Percentiles rank a stretch among this genome's conserved stretches.
Evolutionary conservation across 306 rosid genomes (phyloP).

Genomic region (Cucurbita pepo): DNA sequence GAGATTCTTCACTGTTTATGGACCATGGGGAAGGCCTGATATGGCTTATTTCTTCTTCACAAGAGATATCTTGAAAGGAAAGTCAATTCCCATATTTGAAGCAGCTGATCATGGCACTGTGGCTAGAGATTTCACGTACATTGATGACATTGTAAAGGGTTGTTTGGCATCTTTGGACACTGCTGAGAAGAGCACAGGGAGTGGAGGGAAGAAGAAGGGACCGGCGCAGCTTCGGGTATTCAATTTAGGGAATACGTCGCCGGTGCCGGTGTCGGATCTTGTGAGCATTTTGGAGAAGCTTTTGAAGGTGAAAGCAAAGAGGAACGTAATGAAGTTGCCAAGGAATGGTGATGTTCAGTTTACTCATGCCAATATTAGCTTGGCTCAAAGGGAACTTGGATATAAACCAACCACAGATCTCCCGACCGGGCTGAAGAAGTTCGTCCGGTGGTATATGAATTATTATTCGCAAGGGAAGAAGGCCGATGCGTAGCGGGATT

Average conservation of each 20-base stretch:
- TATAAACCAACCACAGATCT: conserved; percentile 80
- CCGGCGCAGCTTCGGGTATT: conserved; percentile 86
- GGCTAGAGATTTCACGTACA: conserved; percentile 89
- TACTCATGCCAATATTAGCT: conserved; percentile 92
- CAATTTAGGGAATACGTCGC: conserved; percentile 88
- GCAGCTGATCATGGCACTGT: conserved; percentile 78
- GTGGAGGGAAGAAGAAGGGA: conserved; percentile 86
- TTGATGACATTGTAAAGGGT: conserved; percentile 92
- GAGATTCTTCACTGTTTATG: conserved; percentile 89
- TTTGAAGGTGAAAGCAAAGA: conserved; percentile 75
- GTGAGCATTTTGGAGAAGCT: conserved; percentile 92
- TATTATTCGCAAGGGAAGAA: conserved; percentile 71
- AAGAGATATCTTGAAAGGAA: conserved; percentile 74
- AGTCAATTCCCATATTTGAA: conserved; percentile 62
- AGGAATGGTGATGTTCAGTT: conserved; percentile 87
- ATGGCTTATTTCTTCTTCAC: conserved; percentile 97
- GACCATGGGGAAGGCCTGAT: conserved; percentile 98
- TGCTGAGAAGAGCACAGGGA: conserved; percentile 88
- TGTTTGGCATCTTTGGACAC: conserved; percentile 89
- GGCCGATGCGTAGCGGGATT: conserved; percentile 40
- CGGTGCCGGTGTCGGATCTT: conserved; percentile 75
- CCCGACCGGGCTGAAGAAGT: conserved; percentile 81
- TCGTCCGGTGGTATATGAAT: conserved; percentile 80
- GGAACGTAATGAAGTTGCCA: conserved; percentile 63
- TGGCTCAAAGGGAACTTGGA: conserved; percentile 71